Percentiles rank a stretch among this genome's conserved stretches.
Evolutionary conservation across 495 filamentous ascomycete genomes (phyloP).

Genomic region (Elasticomyces elasticus): DNA sequence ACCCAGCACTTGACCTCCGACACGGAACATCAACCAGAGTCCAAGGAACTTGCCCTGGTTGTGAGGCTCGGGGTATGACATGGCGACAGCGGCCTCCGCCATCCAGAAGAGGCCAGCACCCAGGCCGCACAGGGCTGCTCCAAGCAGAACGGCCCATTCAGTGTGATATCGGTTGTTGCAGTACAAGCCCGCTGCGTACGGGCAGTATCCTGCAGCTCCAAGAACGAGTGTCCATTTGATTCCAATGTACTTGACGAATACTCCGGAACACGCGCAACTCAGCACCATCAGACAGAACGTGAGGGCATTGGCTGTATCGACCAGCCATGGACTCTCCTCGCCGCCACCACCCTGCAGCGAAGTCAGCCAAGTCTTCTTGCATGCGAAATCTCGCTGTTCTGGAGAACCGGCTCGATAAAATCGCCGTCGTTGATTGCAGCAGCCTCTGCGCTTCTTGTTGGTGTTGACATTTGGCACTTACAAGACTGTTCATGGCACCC

Average conservation of each 20-base stretch:
- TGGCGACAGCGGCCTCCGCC: not conserved
- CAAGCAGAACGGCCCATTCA: not conserved
- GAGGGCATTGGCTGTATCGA: slow-evolving; percentile 59
- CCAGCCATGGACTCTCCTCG: slow-evolving; percentile 49
- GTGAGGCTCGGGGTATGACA: not conserved
- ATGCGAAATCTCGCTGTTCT: too few species aligned
- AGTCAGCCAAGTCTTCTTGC: too few species aligned
- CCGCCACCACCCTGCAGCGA: slow-evolving; percentile 60
- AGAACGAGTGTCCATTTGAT: slow-evolving; percentile 56
- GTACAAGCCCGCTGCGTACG: slow-evolving; percentile 56
- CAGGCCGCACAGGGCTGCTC: not conserved
- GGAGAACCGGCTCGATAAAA: too few species aligned
- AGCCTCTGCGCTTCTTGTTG: too few species aligned
- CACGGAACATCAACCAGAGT: not conserved
- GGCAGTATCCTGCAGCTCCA: slow-evolving; percentile 57
- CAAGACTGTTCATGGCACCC: slow-evolving; percentile 61
- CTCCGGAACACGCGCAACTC: slow-evolving; percentile 47
- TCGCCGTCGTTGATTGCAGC: too few species aligned
- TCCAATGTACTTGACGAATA: slow-evolving; percentile 48
- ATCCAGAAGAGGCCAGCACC: not conserved
- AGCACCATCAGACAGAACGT: slow-evolving; percentile 59
- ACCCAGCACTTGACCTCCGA: not conserved
- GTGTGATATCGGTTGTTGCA: slow-evolving; percentile 48
- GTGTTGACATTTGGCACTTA: too few species aligned
- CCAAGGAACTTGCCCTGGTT: not conserved